These are phyloP conservation scores for Penicillium polonicum DNA, from an alignment of 2,329 filamentous ascomycete genomes.

Conservation along the genomic window DNA sequence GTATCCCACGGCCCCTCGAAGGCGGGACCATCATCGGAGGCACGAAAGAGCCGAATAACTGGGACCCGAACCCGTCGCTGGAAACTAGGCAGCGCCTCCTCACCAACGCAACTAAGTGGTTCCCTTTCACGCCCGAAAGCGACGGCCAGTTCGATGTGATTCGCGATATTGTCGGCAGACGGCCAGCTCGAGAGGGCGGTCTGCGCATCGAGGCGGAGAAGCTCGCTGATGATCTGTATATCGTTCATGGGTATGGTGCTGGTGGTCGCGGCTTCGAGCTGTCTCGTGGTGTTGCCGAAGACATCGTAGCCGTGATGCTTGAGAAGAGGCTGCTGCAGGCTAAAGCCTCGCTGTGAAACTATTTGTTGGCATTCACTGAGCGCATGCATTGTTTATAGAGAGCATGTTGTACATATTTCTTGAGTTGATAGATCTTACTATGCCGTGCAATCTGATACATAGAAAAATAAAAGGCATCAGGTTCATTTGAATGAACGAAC, in stretches of 20 bases:
- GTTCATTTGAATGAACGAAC: constrained; percentile 27
- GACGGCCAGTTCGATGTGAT: constrained; percentile 44
- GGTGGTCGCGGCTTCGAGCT: constrained; percentile 63
- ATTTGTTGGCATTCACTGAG: not conserved
- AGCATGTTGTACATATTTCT: not conserved
- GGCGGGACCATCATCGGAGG: constrained; percentile 67
- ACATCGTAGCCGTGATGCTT: constrained; percentile 46
- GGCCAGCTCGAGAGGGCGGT: constrained; percentile 47
- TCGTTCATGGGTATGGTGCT: constrained; percentile 60
- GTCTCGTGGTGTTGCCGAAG: constrained; percentile 59
- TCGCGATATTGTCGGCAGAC: constrained; percentile 47
- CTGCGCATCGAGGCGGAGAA: constrained; percentile 56
- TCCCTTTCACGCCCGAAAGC: constrained; percentile 40
- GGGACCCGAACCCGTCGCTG: constrained; percentile 51
- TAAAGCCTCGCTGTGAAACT: constrained; percentile 26
- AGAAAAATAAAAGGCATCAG: constrained; percentile 16
- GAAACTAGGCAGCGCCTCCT: constrained; percentile 53
- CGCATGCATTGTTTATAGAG: not conserved
- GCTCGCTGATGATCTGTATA: constrained; percentile 23
- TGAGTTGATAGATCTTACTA: not conserved
- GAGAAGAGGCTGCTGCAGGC: constrained; percentile 22
- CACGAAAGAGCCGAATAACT: constrained; percentile 61
- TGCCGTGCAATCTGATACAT: not conserved
- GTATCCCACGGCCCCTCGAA: constrained; percentile 60
- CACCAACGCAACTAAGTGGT: constrained; percentile 40